phyloP scores from a whole-genome alignment of 345 rosid genomes.

The Linum usitatissimum region DNA sequence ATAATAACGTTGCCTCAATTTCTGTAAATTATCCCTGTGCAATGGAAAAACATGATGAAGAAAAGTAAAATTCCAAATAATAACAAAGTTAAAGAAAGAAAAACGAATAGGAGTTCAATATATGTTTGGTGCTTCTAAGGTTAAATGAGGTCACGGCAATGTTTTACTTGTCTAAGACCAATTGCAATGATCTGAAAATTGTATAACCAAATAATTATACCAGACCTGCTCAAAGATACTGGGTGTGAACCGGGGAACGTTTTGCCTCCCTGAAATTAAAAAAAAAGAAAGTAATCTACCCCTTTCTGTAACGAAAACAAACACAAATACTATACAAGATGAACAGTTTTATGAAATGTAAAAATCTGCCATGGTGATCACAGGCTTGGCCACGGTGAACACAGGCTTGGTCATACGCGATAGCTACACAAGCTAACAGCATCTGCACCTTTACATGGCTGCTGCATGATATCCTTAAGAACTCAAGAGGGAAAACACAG shows the following conservation, averaged over 20 bases:
- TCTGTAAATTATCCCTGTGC: conserved; percentile 79
- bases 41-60: conserved; percentile 2
- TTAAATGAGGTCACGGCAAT: not conserved
- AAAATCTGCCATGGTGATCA: no score
- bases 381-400: no score
- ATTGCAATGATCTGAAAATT: not conserved
- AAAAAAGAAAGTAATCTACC: conserved; percentile 12
- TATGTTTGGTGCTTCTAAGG: not conserved
- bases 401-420: no score
- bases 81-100: not conserved
- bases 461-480: not conserved
- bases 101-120: not conserved
- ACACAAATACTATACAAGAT: conserved; percentile 6
- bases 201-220: not conserved
- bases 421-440: not conserved
- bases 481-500: not conserved
- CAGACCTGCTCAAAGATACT: conserved; percentile 69
- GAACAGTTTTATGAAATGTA: not conserved
- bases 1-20: conserved; percentile 84
- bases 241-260: conserved; percentile 84
- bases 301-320: conserved; percentile 8
- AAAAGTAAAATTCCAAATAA: not conserved
- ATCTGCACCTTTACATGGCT: not conserved
- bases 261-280: conserved; percentile 51
- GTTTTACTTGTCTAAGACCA: not conserved